These are phyloP conservation scores for Paspalum notatum DNA, from an alignment of 176 grass and related monocot species.

Conservation along the genomic window DNA sequence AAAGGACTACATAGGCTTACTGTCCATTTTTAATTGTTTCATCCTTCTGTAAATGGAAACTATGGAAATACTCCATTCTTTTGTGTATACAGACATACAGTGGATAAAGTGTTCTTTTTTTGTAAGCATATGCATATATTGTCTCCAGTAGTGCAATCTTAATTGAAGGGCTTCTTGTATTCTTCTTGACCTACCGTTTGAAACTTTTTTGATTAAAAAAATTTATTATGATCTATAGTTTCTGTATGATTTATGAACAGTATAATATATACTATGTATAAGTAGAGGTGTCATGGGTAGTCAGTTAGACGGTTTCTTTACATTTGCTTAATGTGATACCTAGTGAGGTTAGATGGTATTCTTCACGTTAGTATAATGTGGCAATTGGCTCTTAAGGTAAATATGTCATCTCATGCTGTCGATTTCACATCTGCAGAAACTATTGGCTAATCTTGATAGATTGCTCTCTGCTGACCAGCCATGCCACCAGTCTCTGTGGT, in stretches of 20 bases:
- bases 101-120: background rate
- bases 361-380: conserved; percentile 26
- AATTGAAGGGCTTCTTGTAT: background rate
- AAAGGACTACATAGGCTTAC: conserved; percentile 4
- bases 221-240: conserved; percentile 28
- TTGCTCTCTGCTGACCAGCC: conserved; percentile 68
- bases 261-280: conserved; percentile 5
- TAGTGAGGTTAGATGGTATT: background rate
- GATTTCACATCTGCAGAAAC: conserved; percentile 57
- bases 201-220: conserved; percentile 22
- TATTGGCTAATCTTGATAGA: conserved; percentile 82
- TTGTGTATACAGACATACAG: background rate
- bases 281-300: background rate
- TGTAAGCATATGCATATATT: background rate
- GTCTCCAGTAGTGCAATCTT: conserved; percentile 2
- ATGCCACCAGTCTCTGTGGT: conserved; percentile 75
- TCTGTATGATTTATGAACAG: background rate
- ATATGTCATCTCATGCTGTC: conserved; percentile 38
- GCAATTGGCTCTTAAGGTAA: conserved; percentile 27
- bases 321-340: conserved; percentile 31
- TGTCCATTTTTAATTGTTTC: conserved; percentile 4
- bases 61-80: background rate
- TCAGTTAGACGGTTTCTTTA: background rate
- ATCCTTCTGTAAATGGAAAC: background rate
- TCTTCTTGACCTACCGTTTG: background rate